Percentiles rank a stretch among this genome's conserved stretches.
Evolutionary conservation across 352 stramenopile genomes (phyloP).

Genomic region (Phytophthora quininea): DNA sequence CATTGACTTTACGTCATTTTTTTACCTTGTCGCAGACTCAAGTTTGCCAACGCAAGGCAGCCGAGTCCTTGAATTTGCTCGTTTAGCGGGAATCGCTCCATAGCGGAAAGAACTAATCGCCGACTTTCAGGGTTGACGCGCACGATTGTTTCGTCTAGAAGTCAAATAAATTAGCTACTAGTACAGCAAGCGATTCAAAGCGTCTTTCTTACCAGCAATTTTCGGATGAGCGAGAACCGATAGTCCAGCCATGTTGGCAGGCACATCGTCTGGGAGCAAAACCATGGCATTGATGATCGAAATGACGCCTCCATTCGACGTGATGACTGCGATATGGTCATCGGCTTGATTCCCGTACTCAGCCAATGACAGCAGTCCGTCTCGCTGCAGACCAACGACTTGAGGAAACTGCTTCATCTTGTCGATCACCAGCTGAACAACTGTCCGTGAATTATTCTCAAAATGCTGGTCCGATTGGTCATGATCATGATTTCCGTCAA

Average conservation of each 20-base stretch:
- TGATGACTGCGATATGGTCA: slow-evolving; percentile 37
- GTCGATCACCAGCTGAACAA: slow-evolving; percentile 45
- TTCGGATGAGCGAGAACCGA: slow-evolving; percentile 61
- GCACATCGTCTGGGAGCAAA: slow-evolving; percentile 51
- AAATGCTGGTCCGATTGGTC: slow-evolving; percentile 5
- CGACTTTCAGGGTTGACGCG: slow-evolving; percentile 60
- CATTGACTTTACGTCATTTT: no score
- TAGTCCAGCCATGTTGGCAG: slow-evolving; percentile 53
- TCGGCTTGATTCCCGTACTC: slow-evolving; percentile 38
- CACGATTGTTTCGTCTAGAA: slow-evolving; percentile 46
- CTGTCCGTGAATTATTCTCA: slow-evolving; percentile 7
- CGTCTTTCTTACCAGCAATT: slow-evolving; percentile 31
- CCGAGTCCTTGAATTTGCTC: slow-evolving; percentile 62
- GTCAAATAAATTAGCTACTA: slow-evolving; percentile 1
- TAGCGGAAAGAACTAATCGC: slow-evolving; percentile 59
- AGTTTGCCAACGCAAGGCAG: slow-evolving; percentile 58
- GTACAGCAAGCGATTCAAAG: background rate
- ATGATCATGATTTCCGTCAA: background rate
- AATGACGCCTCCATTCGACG: slow-evolving; percentile 47
- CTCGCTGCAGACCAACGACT: slow-evolving; percentile 45
- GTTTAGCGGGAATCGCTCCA: slow-evolving; percentile 61
- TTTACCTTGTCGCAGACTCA: slow-evolving; percentile 61
- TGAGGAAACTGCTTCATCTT: slow-evolving; percentile 52
- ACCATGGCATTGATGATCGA: slow-evolving; percentile 58
- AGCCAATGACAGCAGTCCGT: slow-evolving; percentile 52